phyloP scores from a whole-genome alignment of 2,329 filamentous ascomycete genomes.

The Paraconiothyrium brasiliense region DNA sequence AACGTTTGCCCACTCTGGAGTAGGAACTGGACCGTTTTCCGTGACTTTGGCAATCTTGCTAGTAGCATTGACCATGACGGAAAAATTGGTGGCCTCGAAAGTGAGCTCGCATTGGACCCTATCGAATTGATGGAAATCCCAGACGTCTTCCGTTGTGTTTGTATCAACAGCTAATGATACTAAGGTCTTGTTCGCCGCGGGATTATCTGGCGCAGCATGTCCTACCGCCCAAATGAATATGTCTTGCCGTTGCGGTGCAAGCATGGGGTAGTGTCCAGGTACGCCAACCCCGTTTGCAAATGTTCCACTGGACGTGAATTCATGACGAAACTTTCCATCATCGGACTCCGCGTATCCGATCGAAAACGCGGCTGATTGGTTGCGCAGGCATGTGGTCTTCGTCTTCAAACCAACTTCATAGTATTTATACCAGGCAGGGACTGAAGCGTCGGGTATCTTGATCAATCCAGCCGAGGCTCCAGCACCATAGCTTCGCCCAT shows the following conservation, averaged over 20 bases:
- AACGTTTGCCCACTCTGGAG: constrained; percentile 7
- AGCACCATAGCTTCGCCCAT: constrained; percentile 16
- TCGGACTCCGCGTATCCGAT: constrained; percentile 7
- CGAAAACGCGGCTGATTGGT: constrained; percentile 10
- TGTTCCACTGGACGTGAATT: constrained; percentile 11
- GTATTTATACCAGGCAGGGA: constrained; percentile 14
- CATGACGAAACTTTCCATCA: background rate
- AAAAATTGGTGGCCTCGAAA: constrained; percentile 6
- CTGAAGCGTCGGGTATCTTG: background rate
- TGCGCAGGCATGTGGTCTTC: constrained; percentile 5
- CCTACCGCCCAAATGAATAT: constrained; percentile 13
- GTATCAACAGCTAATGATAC: constrained; percentile 5
- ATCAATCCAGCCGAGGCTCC: constrained; percentile 14
- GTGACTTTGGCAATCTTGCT: constrained; percentile 6
- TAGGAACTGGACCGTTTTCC: background rate
- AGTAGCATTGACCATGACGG: constrained; percentile 13
- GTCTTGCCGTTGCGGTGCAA: constrained; percentile 14
- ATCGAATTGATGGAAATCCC: constrained; percentile 14
- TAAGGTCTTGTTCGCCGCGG: constrained; percentile 3
- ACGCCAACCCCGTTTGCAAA: constrained; percentile 4
- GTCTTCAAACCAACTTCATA: constrained; percentile 12
- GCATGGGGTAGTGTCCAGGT: background rate
- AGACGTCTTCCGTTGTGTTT: background rate
- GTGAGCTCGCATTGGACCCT: constrained; percentile 13
- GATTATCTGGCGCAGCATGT: background rate